Evolutionary conservation across 2,329 filamentous ascomycete species (phyloP), one percentile per base, ranked within the genome.

Genomic region (Macrophomina tecta): DNA sequence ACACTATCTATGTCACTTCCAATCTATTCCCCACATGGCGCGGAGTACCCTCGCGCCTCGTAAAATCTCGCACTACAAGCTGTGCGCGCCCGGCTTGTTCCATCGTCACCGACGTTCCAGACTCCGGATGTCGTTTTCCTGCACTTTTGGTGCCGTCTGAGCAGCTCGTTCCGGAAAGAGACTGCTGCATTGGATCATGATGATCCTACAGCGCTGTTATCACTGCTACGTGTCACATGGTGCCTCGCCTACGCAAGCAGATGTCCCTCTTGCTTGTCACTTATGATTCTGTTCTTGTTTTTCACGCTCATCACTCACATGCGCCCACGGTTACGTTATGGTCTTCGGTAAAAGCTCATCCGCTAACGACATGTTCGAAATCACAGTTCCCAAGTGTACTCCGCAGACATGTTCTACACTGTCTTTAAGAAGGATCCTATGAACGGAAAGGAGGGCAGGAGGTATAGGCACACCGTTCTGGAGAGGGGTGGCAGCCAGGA

Each of bases 351-450:
- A 23, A 64, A 14, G 34, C 45, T 18, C 23, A 66, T 60, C 45
- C 28, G 36, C 38, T 58, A 42, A 58, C 55, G 3, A 9, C 14
- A n/a, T n/a, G 12, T 8, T 30, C 23, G 5, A 64, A 23, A 38
- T 23, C 23, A 38, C 67, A 80, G 87, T 69, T 92, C 90, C 1
- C 87, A 92, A 77, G 92, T 95, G 18, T 95, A 94, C 80, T 91
- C 89, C 28, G 86, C 90, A 32, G 92, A 96, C 78, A 94, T 96
- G 91, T 96, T 94, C 83, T 89, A 92, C 79, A 86, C 86, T 0
- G 89, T 91, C 55, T 95, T 95, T 81, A 89, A 90, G 81, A 83
- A 86, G 71, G 84, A 94, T 76, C 92, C 92, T 0, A 93, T 94
- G 91, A 87, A 93, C 76, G 84, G 84, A 38, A 86, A 85, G 70